phyloP scores from a whole-genome alignment of 2,329 filamentous ascomycete species.

The Phaeophleospora eucalypticola region DNA sequence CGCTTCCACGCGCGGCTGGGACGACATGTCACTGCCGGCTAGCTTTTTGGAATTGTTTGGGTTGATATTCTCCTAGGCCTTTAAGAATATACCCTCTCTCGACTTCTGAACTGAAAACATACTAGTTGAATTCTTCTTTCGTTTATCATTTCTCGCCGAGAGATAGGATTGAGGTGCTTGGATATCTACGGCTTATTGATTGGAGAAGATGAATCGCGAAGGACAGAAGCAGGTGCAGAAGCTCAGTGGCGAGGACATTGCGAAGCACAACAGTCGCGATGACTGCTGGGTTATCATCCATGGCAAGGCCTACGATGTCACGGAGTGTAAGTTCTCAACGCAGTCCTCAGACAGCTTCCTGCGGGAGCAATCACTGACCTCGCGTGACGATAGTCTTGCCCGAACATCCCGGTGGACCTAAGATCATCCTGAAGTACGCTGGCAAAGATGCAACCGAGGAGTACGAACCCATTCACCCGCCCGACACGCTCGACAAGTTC shows the following conservation, averaged over 20 bases:
- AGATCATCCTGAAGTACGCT: slow-evolving; percentile 95
- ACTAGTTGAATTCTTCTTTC: neutral
- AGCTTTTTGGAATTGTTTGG: too few species aligned
- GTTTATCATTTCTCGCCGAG: neutral
- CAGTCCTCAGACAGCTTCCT: too few species aligned
- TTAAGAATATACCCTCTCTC: too few species aligned
- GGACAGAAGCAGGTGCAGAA: slow-evolving; percentile 36
- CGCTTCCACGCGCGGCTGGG: too few species aligned
- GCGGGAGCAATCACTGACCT: too few species aligned
- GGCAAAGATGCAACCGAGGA: slow-evolving; percentile 91
- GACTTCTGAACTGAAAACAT: too few species aligned
- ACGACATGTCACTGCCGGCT: too few species aligned
- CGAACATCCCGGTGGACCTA: slow-evolving; percentile 79
- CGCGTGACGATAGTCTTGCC: slow-evolving; percentile 23
- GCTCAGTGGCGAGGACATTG: slow-evolving; percentile 50
- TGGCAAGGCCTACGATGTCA: slow-evolving; percentile 68
- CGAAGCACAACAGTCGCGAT: slow-evolving; percentile 73
- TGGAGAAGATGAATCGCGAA: slow-evolving; percentile 40
- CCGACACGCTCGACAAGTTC: slow-evolving; percentile 79
- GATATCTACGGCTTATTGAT: neutral
- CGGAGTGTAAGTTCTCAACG: slow-evolving; percentile 43
- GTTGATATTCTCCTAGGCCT: too few species aligned
- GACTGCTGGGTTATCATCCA: slow-evolving; percentile 92
- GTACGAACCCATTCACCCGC: slow-evolving; percentile 84
- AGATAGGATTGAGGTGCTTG: neutral